A percentile compares a stretch with the other conserved stretches of the same genome.
These are phyloP conservation scores for Pseudogymnoascus sp. DNA, from an alignment of 2,329 filamentous ascomycete genomes.

Conservation along the genomic window DNA sequence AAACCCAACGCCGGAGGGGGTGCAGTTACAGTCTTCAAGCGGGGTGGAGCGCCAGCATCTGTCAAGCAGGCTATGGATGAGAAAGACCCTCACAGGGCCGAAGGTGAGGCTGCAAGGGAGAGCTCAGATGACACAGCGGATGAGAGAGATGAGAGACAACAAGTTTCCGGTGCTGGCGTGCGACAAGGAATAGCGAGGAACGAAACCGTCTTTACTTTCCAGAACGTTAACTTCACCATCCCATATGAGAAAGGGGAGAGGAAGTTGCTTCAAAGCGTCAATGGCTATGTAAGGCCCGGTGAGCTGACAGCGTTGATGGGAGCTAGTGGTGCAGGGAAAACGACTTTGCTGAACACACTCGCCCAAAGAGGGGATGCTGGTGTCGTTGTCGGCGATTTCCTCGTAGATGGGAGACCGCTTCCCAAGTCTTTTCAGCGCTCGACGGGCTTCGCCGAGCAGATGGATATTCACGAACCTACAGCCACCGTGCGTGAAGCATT, in stretches of 20 bases:
- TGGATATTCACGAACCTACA: constrained; percentile 54
- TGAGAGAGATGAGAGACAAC: constrained; percentile 19
- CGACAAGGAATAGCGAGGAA: constrained; percentile 49
- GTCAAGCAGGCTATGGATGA: constrained; percentile 47
- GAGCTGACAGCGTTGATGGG: constrained; percentile 56
- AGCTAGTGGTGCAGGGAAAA: constrained; percentile 56
- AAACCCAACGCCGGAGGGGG: constrained; percentile 54
- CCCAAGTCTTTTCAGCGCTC: constrained; percentile 55
- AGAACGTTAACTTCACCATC: constrained; percentile 60
- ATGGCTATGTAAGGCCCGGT: constrained; percentile 54
- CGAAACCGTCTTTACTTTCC: constrained; percentile 49
- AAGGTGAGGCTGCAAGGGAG: constrained; percentile 26
- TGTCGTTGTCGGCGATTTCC: constrained; percentile 52
- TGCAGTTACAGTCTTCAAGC: constrained; percentile 53
- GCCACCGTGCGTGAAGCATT: constrained; percentile 57
- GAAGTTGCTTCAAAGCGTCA: constrained; percentile 51
- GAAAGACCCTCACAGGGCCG: constrained; percentile 23
- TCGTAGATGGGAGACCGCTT: constrained; percentile 51
- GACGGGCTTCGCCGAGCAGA: constrained; percentile 57
- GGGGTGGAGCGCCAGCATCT: constrained; percentile 52
- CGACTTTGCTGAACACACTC: constrained; percentile 56
- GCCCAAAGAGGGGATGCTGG: constrained; percentile 57
- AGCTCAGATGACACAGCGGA: constrained; percentile 15
- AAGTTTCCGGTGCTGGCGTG: constrained; percentile 26
- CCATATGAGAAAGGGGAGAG: constrained; percentile 55